Base-by-base conservation (phyloP, 129 eudicot genomes). In the Helianthus tuberosus region DNA sequence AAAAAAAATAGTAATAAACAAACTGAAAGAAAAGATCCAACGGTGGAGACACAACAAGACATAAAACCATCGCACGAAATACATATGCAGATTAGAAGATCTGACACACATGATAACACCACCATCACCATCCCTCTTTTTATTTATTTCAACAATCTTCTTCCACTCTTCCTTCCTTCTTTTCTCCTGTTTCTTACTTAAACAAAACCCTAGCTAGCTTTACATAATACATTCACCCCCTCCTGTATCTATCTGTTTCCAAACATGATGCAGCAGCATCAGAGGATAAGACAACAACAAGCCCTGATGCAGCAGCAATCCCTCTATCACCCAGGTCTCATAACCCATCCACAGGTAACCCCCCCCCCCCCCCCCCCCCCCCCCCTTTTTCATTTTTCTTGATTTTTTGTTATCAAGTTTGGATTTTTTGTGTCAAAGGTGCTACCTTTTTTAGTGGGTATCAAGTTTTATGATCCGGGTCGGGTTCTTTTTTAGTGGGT, bases 281-380 rank as follows among this genome's bases (percentile, higher is more conserved):
- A 85, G 75, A 86, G 87, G 80, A 61, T 82, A 77, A 72, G 80
- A 75, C 90, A 86, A 27, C 91, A 86, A 71, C 88, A 86, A 86
- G 84, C 87, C 16, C 46, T 87, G 75, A 87, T 87, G 86, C 91
- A 87, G 86, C 91, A 87, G 66, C 91, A 84, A 81, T 74, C 88
- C 27, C 81, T 93, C 52, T 93, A 89, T 74, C 98, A 93, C 72
- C 96, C 98, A 52, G 98, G 89, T 64, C 94, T 89, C 50, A 52
- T 84, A 47, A 82, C 87, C 14, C 79, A 84, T 74, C 91, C 88
- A 17, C 91, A 86, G 90, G 90, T 86, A 60, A 25, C 8, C 9
- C 8, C 6, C 8, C 6, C 43, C 8, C 43, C 43, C 43, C 6
- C 8, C 8, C 6, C 8, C 11, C n/a, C n/a, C n/a, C 2, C 2